Conservation (phyloP, 768 basidiomycete species). For the Calvatia gigantea region DNA sequence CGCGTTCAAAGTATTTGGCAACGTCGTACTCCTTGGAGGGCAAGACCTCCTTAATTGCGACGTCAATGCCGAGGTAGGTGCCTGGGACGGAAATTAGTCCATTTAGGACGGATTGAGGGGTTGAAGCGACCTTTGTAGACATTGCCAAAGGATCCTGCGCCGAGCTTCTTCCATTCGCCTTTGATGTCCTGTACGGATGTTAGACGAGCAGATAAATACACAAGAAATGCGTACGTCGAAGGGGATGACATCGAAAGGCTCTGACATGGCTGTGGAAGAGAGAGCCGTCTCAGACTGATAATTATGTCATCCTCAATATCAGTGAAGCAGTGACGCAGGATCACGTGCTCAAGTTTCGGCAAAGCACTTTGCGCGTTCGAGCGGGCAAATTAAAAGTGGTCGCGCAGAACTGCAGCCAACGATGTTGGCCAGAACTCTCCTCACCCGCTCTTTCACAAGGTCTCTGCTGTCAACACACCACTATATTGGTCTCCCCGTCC, state of each 20-base stretch:
- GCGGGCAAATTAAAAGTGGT: not conserved
- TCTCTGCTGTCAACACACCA: not conserved
- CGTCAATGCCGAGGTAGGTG: conserved; percentile 90
- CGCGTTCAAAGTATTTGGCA: conserved; percentile 96
- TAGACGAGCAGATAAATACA: conserved; percentile 11
- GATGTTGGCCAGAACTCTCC: conserved; percentile 5
- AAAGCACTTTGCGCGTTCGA: not conserved
- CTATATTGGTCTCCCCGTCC: not conserved
- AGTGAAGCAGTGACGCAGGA: no score
- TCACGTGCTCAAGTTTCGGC: not conserved
- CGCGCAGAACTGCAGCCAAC: not conserved
- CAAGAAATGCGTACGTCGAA: conserved; percentile 55
- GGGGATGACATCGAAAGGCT: conserved; percentile 86
- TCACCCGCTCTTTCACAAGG: not conserved
- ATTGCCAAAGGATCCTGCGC: conserved; percentile 90
- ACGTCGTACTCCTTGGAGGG: conserved; percentile 92
- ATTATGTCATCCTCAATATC: conserved; percentile 12
- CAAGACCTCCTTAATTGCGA: conserved; percentile 95
- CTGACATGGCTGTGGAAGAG: conserved; percentile 35
- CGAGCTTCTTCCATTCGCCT: conserved; percentile 85
- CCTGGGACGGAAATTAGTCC: conserved; percentile 38
- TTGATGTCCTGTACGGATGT: conserved; percentile 64
- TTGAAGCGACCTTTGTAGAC: conserved; percentile 71
- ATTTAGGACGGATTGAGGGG: not conserved
- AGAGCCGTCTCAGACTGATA: conserved; percentile 5